Evolutionary conservation across 2,329 filamentous ascomycete genomes (phyloP), one percentile per base, ranked within the genome.

Genomic region (Fulvia fulva): DNA sequence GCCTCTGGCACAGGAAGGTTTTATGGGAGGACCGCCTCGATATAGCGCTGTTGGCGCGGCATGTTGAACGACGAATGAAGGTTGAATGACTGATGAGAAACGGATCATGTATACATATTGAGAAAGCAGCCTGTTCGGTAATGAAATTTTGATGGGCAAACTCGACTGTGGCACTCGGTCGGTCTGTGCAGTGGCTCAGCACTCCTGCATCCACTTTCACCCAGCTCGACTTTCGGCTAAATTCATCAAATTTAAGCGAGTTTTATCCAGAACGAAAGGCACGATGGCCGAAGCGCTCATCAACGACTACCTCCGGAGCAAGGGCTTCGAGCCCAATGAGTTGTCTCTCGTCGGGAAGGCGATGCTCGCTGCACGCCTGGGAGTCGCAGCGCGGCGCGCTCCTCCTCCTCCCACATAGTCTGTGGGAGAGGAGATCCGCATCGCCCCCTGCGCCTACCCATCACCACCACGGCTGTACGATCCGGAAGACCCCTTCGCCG

Each of bases 1-100:
- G 57, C 16, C 53, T 53, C 53, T 34, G 53, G 30, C 52, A 56
- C 12, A 51, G 34, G 26, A 52, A 23, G 47, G 55, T 16, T 51
- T 51, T 28, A 30, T 50, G 47, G 25, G 25, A 23, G 5, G 21
- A 25, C 8, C 30, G 30, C 30, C 30, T 16, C 37, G n/a, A n/a
- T 3, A 8, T 14, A n/a, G 37, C 37, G 37, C 37, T 16, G 5
- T n/a, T 41, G 37, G 37, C 8, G 37, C 16, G 19, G 37, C 37
- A 41, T 41, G 28, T 32, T 32, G 28, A 32, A 7, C 8, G 37
- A 19, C 19, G 37, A 16, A 41, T n/a, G 37, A 41, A 34, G 11
- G 14, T 41, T 41, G 37, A 3, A 41, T 19, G 37, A 41, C 1
- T 41, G 5, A 41, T n/a, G 16, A 41, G 37, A 19, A 7, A 19